Conservation (phyloP, 176 grass and related monocot species). For the Themeda triandra region DNA sequence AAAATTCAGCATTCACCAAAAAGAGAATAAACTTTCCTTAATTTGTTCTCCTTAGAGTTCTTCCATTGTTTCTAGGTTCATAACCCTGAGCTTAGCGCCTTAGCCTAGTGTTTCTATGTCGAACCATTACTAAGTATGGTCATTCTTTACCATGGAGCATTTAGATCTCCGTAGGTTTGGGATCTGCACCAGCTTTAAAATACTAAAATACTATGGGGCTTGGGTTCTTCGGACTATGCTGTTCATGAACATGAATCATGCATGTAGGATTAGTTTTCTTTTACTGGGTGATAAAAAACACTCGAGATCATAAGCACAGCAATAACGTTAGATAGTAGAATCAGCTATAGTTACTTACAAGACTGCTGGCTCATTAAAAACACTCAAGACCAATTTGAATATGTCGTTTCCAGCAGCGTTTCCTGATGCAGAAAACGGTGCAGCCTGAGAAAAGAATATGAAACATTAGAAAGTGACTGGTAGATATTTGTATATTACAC, state of each 20-base stretch:
- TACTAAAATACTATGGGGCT: neutral
- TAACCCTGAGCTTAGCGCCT: neutral
- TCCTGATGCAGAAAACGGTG: slow-evolving; percentile 3
- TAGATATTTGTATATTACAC: neutral
- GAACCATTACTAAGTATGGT: neutral
- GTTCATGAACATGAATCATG: neutral
- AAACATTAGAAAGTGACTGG: neutral
- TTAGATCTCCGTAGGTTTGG: neutral
- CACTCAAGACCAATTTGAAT: slow-evolving; percentile 49
- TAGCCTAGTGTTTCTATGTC: neutral
- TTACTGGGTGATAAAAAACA: slow-evolving; percentile 63
- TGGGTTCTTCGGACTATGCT: neutral
- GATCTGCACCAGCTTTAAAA: neutral
- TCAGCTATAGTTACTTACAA: slow-evolving; percentile 34
- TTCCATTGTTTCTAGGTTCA: neutral
- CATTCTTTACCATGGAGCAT: neutral
- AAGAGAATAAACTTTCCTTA: neutral
- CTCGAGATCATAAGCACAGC: neutral
- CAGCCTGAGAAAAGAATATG: slow-evolving; percentile 34
- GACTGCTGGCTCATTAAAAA: slow-evolving; percentile 67
- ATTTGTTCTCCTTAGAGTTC: neutral
- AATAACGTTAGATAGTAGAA: slow-evolving; percentile 2
- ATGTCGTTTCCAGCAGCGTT: slow-evolving; percentile 26
- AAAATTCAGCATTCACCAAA: neutral
- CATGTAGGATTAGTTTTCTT: neutral